phyloP scores from a whole-genome alignment of 805 yeast genomes.

The Saccharomycopsis fodiens region DNA sequence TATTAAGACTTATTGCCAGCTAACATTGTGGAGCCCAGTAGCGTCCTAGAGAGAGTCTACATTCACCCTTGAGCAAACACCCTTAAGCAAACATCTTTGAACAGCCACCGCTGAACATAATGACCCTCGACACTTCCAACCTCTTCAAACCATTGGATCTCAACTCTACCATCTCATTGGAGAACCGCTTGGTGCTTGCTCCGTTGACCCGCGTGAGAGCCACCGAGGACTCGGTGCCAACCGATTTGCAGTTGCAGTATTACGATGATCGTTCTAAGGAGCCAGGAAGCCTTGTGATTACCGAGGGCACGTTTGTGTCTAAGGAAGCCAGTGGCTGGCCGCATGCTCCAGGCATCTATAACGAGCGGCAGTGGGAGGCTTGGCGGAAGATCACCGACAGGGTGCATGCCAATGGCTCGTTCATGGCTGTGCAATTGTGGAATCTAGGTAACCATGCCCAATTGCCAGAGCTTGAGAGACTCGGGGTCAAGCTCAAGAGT shows the following conservation, averaged over 20 bases:
- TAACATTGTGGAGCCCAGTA: no score
- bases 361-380: constrained; percentile 36
- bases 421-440: constrained; percentile 46
- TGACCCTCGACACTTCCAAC: constrained; percentile 23
- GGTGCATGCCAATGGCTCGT: constrained; percentile 45
- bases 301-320: constrained; percentile 52
- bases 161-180: constrained; percentile 26
- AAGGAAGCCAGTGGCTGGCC: constrained; percentile 33
- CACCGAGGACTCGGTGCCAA: constrained; percentile 33
- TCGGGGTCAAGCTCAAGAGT: constrained; percentile 32
- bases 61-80: no score
- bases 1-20: no score
- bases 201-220: constrained; percentile 44
- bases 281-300: constrained; percentile 51
- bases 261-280: constrained; percentile 47
- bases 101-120: no score
- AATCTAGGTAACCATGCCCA: constrained; percentile 38
- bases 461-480: constrained; percentile 31
- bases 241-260: constrained; percentile 42
- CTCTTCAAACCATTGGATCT: constrained; percentile 35
- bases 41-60: no score
- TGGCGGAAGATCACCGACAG: constrained; percentile 44
- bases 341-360: constrained; percentile 45
- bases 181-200: constrained; percentile 38
- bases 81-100: no score